Evolutionary conservation across 1,139 yeast species (phyloP), one percentile per base, ranked within the genome.

Genomic region (Eremothecium gossypii): DNA sequence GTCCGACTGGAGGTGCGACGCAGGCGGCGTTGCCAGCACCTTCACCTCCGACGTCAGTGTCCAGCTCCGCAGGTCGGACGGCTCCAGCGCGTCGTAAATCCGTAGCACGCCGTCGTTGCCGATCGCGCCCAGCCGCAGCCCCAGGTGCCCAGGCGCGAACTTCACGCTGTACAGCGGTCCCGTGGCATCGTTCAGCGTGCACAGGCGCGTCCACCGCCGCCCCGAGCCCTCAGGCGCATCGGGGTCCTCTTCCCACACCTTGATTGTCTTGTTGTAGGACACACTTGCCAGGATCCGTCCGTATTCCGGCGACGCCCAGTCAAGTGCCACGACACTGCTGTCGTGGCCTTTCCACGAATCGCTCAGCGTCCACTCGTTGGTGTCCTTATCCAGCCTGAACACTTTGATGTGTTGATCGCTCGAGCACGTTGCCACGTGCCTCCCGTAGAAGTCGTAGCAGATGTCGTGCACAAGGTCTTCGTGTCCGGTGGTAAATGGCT

Each of bases 301-400:
- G 61, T 79, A 87, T 60, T 87, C 94, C 1, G 98, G 98, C 43
- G 85, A 83, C 0, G 97, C 96, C 95, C 96, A 91, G 41, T 79
- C 77, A 5, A 91, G 70, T 51, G 82, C 77, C 36, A 85, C 83
- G 27, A 91, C 75, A 49, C 89, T 78, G 7, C 95, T 81, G 54
- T 91, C 96, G 59, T 91, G 98, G 1, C 97, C 97, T 53, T 83
- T 83, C 94, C 96, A 89, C 49, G 83, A 79, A 62, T 87, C 96
- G 52, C 80, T 79, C 43, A 83, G 64, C 11, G 75, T 76, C 96
- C 96, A 89, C 27, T 77, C 73, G 30, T 68, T 69, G 8, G 65
- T 57, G n/a, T 60, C 60, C 10, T 76, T 62, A 52, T 79, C 84
- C 39, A 81, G 65, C 57, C 83, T 91, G 61, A 86, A 89, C 31